Percentiles rank a stretch among this genome's conserved stretches.
Evolutionary conservation across 345 rosid genomes (phyloP).

Genomic region (Rhodamnia rubescens): DNA sequence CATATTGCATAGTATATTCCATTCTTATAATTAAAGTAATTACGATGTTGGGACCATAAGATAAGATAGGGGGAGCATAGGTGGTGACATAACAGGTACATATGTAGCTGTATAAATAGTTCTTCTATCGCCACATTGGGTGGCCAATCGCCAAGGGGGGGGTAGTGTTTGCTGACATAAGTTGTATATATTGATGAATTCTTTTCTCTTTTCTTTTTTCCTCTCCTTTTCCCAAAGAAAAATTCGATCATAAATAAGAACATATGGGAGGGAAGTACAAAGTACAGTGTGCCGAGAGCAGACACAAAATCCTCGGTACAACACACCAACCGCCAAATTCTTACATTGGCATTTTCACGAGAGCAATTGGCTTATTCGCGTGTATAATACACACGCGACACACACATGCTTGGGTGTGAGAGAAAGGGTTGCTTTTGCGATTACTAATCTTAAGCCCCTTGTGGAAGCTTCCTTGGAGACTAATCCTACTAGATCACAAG

Average conservation of each 20-base stretch:
- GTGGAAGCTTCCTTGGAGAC: not conserved
- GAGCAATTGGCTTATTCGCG: not conserved
- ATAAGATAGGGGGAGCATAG: not conserved
- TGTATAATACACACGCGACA: not conserved
- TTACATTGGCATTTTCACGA: not conserved
- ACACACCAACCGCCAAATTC: not conserved
- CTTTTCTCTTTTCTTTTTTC: not conserved
- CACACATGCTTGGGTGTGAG: too few relatives aligned
- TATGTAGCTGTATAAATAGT: not conserved
- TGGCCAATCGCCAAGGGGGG: not conserved
- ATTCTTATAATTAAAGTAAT: not conserved
- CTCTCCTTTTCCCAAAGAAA: not conserved
- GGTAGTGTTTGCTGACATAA: not conserved
- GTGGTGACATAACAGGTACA: not conserved
- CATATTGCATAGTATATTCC: not conserved
- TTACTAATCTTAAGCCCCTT: not conserved
- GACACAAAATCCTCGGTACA: not conserved
- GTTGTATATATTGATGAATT: not conserved
- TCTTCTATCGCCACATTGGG: not conserved
- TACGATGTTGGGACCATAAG: not conserved
- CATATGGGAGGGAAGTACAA: not conserved
- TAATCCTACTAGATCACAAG: not conserved
- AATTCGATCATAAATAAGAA: not conserved
- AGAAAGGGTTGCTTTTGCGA: not conserved
- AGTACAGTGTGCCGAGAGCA: not conserved